Base-by-base conservation (phyloP, 139 green algal genomes). In the Deuterostichococcus epilithicus region DNA sequence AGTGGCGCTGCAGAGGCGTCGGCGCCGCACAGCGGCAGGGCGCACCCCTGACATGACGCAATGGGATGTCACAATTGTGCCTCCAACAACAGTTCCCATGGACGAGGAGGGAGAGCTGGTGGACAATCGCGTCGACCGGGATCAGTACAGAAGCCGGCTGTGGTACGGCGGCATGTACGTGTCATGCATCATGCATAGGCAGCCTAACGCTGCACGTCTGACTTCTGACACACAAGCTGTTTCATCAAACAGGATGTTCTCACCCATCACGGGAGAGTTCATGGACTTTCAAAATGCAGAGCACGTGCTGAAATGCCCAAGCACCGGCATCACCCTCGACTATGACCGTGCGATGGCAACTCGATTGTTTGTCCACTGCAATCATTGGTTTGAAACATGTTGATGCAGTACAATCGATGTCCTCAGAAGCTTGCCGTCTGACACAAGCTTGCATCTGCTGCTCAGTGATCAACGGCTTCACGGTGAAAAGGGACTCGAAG, bases 211-310 rank as follows among this genome's bases (percentile, higher is more conserved):
- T n/a, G n/a, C n/a, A n/a, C n/a, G n/a, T n/a, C n/a, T n/a, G n/a
- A n/a, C n/a, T n/a, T n/a, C n/a, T n/a, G n/a, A n/a, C n/a, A n/a
- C n/a, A n/a, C n/a, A n/a, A n/a, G n/a, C n/a, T n/a, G n/a, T n/a
- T n/a, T n/a, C n/a, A n/a, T n/a, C n/a, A n/a, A 23, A 78, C 26
- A 88, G 83, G 83, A 79, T 87, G 73, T 90, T 90, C 71, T 87
- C 81, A 70, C 86, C 86, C 10, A 68, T 75, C 18, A 83, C 75
- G 3, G 86, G 86, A 10, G 25, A 38, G 2, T 28, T 89, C 60
- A 58, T 90, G 45, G 35, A 76, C 8, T 70, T 86, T 63, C 79
- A 90, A 36, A 70, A 70, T 28, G 42, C 30, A 0, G 44, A 59
- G 23, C 74, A 78, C 33, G 47, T 81, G 35, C 76, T 79, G 18